Evolutionary conservation across 208 protist genomes (phyloP).

Genomic region (Paratrypanosoma confusum): DNA sequence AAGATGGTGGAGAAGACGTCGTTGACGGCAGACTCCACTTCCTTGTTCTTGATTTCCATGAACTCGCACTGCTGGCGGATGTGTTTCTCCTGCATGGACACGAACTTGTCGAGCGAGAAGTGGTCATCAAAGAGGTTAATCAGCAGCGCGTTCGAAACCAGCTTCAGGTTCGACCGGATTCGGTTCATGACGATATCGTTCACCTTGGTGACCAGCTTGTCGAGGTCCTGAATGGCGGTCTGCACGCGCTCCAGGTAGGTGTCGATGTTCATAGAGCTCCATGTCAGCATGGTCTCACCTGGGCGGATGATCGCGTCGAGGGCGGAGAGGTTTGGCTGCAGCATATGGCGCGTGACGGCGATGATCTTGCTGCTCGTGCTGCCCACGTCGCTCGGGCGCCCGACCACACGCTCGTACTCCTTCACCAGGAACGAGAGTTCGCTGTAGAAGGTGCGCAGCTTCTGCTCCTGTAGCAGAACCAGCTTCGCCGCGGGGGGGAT

Average conservation of each 20-base stretch:
- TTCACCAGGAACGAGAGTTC: constrained; percentile 86
- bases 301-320: constrained; percentile 85
- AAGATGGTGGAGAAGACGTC: constrained; percentile 80
- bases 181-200: constrained; percentile 90
- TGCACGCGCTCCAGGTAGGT: constrained; percentile 86
- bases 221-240: constrained; percentile 52
- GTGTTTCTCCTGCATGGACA: constrained; percentile 69
- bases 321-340: constrained; percentile 85
- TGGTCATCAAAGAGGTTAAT: constrained; percentile 72
- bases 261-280: constrained; percentile 95
- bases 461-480: constrained; percentile 91
- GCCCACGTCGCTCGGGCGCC: constrained; percentile 22
- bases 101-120: constrained; percentile 46
- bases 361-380: constrained; percentile 49
- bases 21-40: constrained; percentile 87
- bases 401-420: constrained; percentile 86
- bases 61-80: constrained; percentile 86
- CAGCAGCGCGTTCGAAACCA: constrained; percentile 71
- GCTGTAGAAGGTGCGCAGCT: constrained; percentile 93
- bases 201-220: constrained; percentile 75
- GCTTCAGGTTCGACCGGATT: constrained; percentile 89
- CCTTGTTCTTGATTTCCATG: constrained; percentile 90
- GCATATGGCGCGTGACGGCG: constrained; percentile 74
- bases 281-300: constrained; percentile 90
- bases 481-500: constrained; percentile 80